phyloP scores from a whole-genome alignment of 345 rosid species.

The Mangifera indica region DNA sequence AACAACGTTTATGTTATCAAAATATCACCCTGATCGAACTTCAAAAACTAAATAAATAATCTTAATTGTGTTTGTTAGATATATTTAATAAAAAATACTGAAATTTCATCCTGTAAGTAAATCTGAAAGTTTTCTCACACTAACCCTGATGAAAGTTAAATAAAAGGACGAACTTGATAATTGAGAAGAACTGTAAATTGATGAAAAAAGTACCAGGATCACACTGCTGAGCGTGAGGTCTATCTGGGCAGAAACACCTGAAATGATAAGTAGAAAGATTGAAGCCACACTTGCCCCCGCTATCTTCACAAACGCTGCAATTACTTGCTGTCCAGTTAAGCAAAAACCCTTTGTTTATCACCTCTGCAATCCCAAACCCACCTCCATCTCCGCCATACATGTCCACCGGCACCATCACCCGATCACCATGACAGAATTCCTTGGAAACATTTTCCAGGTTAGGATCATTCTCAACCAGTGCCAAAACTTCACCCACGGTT shows the following conservation, averaged over 20 bases:
- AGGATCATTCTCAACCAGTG: slow-evolving; percentile 21
- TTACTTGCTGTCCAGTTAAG: slow-evolving; percentile 45
- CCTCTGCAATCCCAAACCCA: not conserved
- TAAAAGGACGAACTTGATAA: no score
- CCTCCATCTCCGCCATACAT: not conserved
- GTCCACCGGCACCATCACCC: slow-evolving; percentile 30
- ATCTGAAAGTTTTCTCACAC: no score
- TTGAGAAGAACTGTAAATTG: no score
- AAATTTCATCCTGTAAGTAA: no score
- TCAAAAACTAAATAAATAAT: no score
- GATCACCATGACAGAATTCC: slow-evolving; percentile 13
- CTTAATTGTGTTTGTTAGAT: no score
- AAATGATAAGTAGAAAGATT: slow-evolving; percentile 17
- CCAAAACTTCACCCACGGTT: slow-evolving; percentile 14
- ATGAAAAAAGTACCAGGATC: slow-evolving; percentile 17
- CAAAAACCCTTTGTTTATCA: slow-evolving; percentile 36
- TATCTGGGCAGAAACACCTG: slow-evolving; percentile 52
- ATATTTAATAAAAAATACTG: no score
- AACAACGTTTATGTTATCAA: no score
- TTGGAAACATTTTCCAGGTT: slow-evolving; percentile 22
- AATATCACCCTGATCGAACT: no score
- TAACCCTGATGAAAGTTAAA: no score
- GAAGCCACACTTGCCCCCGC: slow-evolving; percentile 59
- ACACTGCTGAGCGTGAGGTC: slow-evolving; percentile 41
- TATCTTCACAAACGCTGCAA: slow-evolving; percentile 33